Base-by-base conservation (phyloP, 768 basidiomycete species). In the Austroboletus festivus region DNA sequence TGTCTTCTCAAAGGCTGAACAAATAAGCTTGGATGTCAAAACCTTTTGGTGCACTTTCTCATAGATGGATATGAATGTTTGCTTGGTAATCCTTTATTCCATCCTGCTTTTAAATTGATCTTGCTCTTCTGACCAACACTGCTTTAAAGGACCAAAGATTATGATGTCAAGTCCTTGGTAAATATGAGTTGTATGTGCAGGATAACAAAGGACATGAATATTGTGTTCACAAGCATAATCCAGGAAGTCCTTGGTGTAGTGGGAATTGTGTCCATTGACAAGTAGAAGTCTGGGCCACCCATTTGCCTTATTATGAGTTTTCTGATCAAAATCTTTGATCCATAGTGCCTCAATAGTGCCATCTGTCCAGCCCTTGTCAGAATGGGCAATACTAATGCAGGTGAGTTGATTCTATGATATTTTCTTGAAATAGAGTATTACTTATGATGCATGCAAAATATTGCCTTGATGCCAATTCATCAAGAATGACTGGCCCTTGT, bases 221-320 rank as follows among this genome's bases (percentile, higher is more conserved):
- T 64, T 54, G 48, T 75, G 48, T 1, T 57, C 38, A 3, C 53
- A 42, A 0, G 71, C 71, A 59, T 71, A 72, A 5, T 63, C 48
- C 16, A 80, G 70, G 47, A 78, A 73, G 3, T 44, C 58, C 3
- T 46, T 38, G 3, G 66, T 70, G 47, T 67, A 72, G 46, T 79
- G 76, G 0, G 71, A 77, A 46, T 61, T 68, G 44, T 80, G 77
- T 2, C 78, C 71, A 62, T 79, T 73, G 7, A 79, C 63, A n/a
- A 73, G n/a, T n/a, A n/a, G n/a, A n/a, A n/a, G n/a, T n/a, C n/a
- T n/a, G n/a, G n/a, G n/a, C n/a, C n/a, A n/a, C n/a, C n/a, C n/a
- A n/a, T n/a, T n/a, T n/a, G n/a, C n/a, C n/a, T n/a, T n/a, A n/a
- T n/a, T n/a, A n/a, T n/a, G n/a, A n/a, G n/a, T n/a, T n/a, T n/a